Evolutionary conservation across 805 yeast genomes (phyloP), one percentile per base, ranked within the genome.

Genomic region (Wickerhamiella lipophila): DNA sequence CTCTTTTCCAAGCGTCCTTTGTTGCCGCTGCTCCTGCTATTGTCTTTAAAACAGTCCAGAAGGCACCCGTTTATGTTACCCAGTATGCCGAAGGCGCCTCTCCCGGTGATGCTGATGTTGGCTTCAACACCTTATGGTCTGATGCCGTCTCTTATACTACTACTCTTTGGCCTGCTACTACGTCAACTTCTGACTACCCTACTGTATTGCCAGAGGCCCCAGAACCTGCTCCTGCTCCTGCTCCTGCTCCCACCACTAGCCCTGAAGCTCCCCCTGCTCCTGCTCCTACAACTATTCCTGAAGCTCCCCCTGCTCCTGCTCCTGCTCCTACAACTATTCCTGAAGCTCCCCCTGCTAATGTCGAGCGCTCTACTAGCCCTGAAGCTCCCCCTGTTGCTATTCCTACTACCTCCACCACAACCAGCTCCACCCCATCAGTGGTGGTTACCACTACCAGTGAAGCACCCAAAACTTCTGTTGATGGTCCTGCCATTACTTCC

Each of bases 231-330:
- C 15, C 56, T n/a, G 50, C 58, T 8, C 35, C 53, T 23, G 32
- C 55, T 22, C 26, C 26, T 23, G 7, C 26, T 23, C 7, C 26
- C 26, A 56, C n/a, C 39, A 22, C 23, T 21, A 30, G 27, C 19
- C 34, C 49, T 19, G 46, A 52, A 18, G 32, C 58, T 16, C 42
- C 57, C 6, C 70, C 42, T 64, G 65, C 19, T 66, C 73, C 53
- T 35, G 51, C 38, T 42, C 42, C 16, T n/a, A 12, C 38, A 3
- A 29, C 46, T 6, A 13, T 16, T 21, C 7, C 30, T 12, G 41
- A 7, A 13, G 23, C 47, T 3, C 18, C 56, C n/a, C 39, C 58
- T 16, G 44, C 57, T 6, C 70, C 42, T 64, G 65, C 19, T 66
- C 73, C 53, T 35, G 51, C 38, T 42, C 42, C 16, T n/a, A 12